phyloP scores from a whole-genome alignment of 345 rosid species.

The rapeseed (Brassica napus) region DNA sequence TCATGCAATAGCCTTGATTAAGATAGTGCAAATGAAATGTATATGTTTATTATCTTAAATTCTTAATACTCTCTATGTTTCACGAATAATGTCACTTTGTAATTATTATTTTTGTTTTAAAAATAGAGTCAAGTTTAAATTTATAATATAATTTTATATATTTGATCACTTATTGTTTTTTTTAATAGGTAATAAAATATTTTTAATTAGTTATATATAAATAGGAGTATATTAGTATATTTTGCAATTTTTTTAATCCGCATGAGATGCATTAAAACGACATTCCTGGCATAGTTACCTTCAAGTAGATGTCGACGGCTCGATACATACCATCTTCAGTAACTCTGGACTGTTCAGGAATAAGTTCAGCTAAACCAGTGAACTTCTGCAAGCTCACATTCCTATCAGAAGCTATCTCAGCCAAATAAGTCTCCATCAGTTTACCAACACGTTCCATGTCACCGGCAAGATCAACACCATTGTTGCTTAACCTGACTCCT shows the following conservation, averaged over 20 bases:
- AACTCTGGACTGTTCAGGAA: constrained; percentile 74
- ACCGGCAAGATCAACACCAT: constrained; percentile 46
- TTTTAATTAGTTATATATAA: neutral
- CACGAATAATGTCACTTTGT: too few relatives aligned
- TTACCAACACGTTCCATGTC: constrained; percentile 85
- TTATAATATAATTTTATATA: too few relatives aligned
- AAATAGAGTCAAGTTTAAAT: too few relatives aligned
- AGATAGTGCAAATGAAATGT: too few relatives aligned
- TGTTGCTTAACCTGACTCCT: constrained; percentile 46
- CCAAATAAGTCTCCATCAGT: constrained; percentile 83
- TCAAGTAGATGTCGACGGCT: constrained; percentile 87
- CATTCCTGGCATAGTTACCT: constrained; percentile 46
- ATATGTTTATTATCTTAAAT: too few relatives aligned
- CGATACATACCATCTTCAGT: constrained; percentile 91
- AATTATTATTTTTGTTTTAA: too few relatives aligned
- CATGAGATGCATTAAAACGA: neutral
- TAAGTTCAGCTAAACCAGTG: constrained; percentile 67
- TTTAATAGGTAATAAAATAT: neutral
- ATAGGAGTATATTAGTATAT: neutral
- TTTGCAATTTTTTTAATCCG: neutral
- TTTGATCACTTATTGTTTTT: too few relatives aligned
- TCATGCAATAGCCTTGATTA: too few relatives aligned
- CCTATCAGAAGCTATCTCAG: constrained; percentile 84
- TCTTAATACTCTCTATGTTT: too few relatives aligned
- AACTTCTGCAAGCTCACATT: constrained; percentile 64